These are phyloP conservation scores for Backusella westeae DNA, from an alignment of 192 early-diverging fungal genomes.

Conservation along the genomic window DNA sequence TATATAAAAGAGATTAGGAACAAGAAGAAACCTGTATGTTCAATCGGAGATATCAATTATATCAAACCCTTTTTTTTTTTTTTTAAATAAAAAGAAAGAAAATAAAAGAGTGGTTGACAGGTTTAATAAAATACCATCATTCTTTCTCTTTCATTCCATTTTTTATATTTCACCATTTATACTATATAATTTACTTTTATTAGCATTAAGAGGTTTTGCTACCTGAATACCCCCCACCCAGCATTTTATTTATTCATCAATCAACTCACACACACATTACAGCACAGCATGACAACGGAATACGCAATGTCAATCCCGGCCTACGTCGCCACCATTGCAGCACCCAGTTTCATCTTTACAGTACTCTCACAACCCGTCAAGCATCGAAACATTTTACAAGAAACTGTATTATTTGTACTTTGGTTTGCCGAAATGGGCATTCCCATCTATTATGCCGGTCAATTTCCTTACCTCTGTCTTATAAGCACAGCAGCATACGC, in stretches of 20 bases:
- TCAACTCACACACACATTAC: background rate
- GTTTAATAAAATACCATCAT: background rate
- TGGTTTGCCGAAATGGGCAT: slow-evolving; percentile 8
- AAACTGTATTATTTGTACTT: background rate
- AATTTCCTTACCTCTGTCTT: slow-evolving; percentile 2
- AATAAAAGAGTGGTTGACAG: background rate
- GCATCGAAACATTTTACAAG: slow-evolving; percentile 1
- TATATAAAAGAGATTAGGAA: background rate
- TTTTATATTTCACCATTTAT: background rate
- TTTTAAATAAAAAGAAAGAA: background rate
- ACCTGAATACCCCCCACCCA: background rate
- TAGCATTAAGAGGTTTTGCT: background rate
- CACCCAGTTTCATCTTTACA: slow-evolving; percentile 10
- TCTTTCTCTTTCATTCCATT: background rate
- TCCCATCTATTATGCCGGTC: slow-evolving; percentile 16
- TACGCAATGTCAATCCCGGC: background rate
- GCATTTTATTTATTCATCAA: background rate
- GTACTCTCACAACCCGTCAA: slow-evolving; percentile 8
- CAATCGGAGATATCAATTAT: background rate
- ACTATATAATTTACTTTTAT: background rate
- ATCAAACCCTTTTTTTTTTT: background rate
- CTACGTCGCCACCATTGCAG: background rate
- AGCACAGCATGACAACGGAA: background rate
- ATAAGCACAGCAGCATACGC: background rate
- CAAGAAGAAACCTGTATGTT: background rate